Evolutionary conservation across 495 filamentous ascomycete species (phyloP), one percentile per base, ranked within the genome.

Genomic region (Xylaria bambusicola): DNA sequence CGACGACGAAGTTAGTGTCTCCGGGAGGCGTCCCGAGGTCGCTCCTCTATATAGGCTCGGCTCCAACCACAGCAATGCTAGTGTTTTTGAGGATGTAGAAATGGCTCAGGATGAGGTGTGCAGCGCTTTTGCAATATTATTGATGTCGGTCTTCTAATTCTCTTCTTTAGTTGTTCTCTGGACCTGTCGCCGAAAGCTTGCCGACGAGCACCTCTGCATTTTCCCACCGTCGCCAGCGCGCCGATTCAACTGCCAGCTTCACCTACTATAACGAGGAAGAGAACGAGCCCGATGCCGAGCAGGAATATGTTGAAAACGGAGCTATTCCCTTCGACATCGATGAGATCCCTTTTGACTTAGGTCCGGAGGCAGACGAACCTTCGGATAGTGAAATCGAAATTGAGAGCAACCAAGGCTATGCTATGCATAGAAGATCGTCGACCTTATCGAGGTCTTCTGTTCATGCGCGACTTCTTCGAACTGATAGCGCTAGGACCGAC

Each of bases 71-170:
- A 96, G 92, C 82, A 90, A 81, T 71, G 77, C 87, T 40, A 95
- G 90, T 73, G 85, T 97, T 64, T 84, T 96, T 38, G 90, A 89
- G 33, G 93, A 97, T 71, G 93, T 99, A n/a, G 94, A 96, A 70
- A 99, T 99, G 94, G 95, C 94, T 24, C 91, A 93, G 45, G 89
- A 97, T 70, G 93, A 97, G 82, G 91, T 93, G 63, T 48, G 79
- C 59, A 54, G 33, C 49, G 38, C n/a, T 29, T 23, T 26, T 24
- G 10, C 45, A 27, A 20, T 23, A 23, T 38, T 17, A 7, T 13
- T 7, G 3, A 6, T 24, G 26, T 55, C 15, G 18, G 38, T 52
- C 52, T 54, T 68, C 65, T 70, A 58, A 72, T 52, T 21, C 40
- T 31, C 40, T 20, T 58, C 46, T 63, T 62, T 62, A 96, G 92